A percentile compares a stretch with the other conserved stretches of the same genome.
phyloP scores from a whole-genome alignment of 129 eudicot genomes.

The Erigeron canadensis region DNA sequence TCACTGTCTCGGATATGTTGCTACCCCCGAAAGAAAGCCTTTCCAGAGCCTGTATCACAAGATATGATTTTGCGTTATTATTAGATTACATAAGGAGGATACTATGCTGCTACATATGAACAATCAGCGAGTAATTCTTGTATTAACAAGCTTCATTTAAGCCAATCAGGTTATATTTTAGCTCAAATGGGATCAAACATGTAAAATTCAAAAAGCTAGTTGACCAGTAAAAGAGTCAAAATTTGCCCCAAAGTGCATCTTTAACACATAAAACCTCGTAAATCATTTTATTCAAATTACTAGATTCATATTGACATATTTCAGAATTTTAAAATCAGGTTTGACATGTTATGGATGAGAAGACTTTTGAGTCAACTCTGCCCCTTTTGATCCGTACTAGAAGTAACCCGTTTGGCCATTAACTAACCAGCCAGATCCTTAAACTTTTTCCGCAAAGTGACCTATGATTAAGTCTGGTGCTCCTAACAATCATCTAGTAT shows the following conservation, averaged over 20 bases:
- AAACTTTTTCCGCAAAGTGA: too few species aligned
- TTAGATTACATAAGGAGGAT: neutral
- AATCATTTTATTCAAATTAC: neutral
- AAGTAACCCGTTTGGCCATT: too few species aligned
- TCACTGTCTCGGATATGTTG: constrained; percentile 60
- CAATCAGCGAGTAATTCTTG: neutral
- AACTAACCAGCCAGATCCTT: too few species aligned
- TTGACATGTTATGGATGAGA: neutral
- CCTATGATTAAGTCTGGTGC: too few species aligned
- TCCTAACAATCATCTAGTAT: too few species aligned
- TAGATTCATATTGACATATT: neutral
- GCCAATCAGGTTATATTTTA: neutral
- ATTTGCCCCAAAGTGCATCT: neutral
- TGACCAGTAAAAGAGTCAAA: neutral
- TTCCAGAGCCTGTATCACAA: constrained; percentile 67
- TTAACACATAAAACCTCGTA: neutral
- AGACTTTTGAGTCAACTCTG: neutral
- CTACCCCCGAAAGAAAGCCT: constrained; percentile 82
- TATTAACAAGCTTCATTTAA: neutral
- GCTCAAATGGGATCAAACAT: neutral
- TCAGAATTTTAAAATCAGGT: neutral
- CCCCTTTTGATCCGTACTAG: too few species aligned
- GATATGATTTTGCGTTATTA: neutral
- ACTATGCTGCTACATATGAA: neutral
- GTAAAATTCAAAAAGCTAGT: neutral